Evolutionary conservation across 2,329 filamentous ascomycete species (phyloP).

Genomic region (Botrytis medusae): DNA sequence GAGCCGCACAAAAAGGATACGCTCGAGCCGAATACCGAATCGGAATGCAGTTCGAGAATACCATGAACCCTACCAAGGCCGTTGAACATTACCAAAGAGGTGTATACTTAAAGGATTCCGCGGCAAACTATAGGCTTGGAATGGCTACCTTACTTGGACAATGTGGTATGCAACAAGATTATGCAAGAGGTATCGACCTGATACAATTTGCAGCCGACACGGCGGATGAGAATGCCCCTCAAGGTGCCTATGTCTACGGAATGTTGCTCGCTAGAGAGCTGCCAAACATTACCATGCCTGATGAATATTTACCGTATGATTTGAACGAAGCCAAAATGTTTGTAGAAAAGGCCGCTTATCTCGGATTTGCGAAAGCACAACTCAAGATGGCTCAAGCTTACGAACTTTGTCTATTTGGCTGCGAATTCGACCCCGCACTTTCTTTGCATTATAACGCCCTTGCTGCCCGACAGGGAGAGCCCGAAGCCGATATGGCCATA

Average conservation of each 20-base stretch:
- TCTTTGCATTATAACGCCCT: constrained; percentile 96
- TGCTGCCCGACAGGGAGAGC: constrained; percentile 85
- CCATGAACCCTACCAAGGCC: constrained; percentile 87
- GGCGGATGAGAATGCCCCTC: constrained; percentile 93
- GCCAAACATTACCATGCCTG: constrained; percentile 83
- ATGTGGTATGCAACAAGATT: constrained; percentile 85
- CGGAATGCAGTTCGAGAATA: constrained; percentile 96
- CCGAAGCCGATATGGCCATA: constrained; percentile 92
- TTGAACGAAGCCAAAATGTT: constrained; percentile 75
- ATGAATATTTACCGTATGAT: constrained; percentile 67
- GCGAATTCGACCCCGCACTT: constrained; percentile 89
- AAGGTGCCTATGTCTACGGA: constrained; percentile 92
- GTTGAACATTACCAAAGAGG: constrained; percentile 87
- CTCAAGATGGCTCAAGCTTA: constrained; percentile 96
- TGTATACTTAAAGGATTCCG: constrained; percentile 78
- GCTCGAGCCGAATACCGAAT: constrained; percentile 91
- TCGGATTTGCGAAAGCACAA: constrained; percentile 94
- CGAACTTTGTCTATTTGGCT: constrained; percentile 89
- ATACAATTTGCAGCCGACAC: constrained; percentile 81
- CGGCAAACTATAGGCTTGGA: constrained; percentile 80
- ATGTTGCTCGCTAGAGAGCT: constrained; percentile 91
- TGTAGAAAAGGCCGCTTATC: constrained; percentile 93
- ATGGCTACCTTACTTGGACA: constrained; percentile 98
- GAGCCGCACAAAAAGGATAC: constrained; percentile 84
- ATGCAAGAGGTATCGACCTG: constrained; percentile 71